Base-by-base conservation (phyloP, 1,284 basidiomycete species). In the Coniferiporia sulphurascens region DNA sequence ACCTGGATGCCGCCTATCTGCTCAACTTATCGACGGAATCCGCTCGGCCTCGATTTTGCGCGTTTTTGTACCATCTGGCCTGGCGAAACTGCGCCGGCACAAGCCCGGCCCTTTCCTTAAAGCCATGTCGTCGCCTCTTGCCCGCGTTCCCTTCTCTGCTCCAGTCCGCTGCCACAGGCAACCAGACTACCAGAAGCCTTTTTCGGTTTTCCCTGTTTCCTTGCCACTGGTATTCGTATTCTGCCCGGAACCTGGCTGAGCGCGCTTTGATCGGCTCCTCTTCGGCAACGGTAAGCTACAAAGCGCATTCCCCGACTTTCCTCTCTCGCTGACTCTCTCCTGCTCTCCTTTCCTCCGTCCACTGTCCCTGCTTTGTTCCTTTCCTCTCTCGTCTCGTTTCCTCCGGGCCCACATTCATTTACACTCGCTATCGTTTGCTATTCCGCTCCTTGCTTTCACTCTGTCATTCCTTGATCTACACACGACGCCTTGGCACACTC, bases 261-360 rank as follows among this genome's bases (percentile, higher is more conserved):
- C 58, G 58, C 46, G 32, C 12, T 53, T 51, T 57, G 50, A 56
- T 61, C 60, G 60, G 55, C 34, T 17, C 60, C 55, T 53, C 55
- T 58, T 60, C 60, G 60, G 56, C 44, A 60, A 60, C 58, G 58
- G 58, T 59, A 54, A 54, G 60, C 52, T 56, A 51, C 60, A 55
- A 58, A 58, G 52, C 48, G 32, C 13, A 22, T 50, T 38, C 45
- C 46, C 56, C 52, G 43, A 17, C 48, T 50, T 38, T 22, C 35
- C 27, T 35, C 27, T 48, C 45, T 48, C 41, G 32, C 55, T 58
- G 55, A 52, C 36, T 15, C 36, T 19, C 41, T 58, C 45, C 51
- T 38, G 36, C 46, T 36, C 36, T 49, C n/a, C 48, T 21, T 27
- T 27, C 36, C 15, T 38, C 38, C 38, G 22, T 43, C 56, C 45